Base-by-base conservation (phyloP, 768 basidiomycete genomes). In the Pleurotus djamor region DNA sequence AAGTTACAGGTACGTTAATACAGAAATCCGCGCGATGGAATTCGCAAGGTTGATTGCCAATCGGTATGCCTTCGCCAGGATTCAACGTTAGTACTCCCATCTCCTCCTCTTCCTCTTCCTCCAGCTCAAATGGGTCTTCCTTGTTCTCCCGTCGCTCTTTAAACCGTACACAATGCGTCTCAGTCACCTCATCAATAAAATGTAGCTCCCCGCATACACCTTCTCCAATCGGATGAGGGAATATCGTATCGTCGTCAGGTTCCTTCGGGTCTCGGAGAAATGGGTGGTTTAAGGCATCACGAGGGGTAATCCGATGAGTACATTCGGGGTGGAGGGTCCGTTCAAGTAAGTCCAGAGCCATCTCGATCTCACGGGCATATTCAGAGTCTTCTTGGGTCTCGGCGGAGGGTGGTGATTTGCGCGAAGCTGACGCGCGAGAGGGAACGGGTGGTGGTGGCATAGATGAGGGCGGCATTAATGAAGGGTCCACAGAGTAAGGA, bases 331-430 rank as follows among this genome's bases (percentile, higher is more conserved):
- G 80, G 68, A 99, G 79, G 16, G 93, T 72, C 54, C 78, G 73
- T 60, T 88, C 86, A 37, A 95, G 81, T 10, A 99, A 79, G 66
- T 89, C 87, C 45, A 98, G 79, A 1, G 89, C 93, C 33, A 75
- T 63, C 58, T 83, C 85, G 51, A 96, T 73, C 36, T 89, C 85
- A 14, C 70, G 69, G 41, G 73, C 73, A 61, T 88, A 83, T 12
- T 77, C 74, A 17, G 74, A 70, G 36, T 71, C 66, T 2, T 71
- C 72, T 35, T 69, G 48, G 17, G 63, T 35, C 13, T 60, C 52
- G 17, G 59, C 63, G 51, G 57, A 57, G 13, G 49, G 60, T 60
- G 67, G 66, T 32, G 64, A 64, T 6, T 64, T 64, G 45, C 47
- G 43, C 0, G 59, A 44, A 16, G 55, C 48, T 13, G 57, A 56